phyloP scores from a whole-genome alignment of 495 filamentous ascomycete species.

The Aspergillus avenaceus region DNA sequence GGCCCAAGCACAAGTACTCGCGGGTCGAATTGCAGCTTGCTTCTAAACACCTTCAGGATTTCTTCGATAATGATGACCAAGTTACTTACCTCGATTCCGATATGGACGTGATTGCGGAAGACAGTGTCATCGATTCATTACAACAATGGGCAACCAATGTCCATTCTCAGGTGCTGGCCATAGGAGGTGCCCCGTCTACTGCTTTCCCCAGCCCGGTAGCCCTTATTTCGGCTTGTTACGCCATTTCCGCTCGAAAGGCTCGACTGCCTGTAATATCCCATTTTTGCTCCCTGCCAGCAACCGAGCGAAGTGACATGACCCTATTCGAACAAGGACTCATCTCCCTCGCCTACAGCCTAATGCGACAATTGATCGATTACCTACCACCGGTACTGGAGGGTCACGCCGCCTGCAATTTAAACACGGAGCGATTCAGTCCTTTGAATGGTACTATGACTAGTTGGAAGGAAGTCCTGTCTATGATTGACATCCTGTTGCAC shows the following conservation, averaged over 20 bases:
- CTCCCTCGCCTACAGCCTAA: conserved; percentile 43
- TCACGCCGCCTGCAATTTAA: conserved; percentile 34
- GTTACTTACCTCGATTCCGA: conserved; percentile 30
- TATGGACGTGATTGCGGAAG: conserved; percentile 27
- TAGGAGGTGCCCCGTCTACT: conserved; percentile 31
- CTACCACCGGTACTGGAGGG: conserved; percentile 39
- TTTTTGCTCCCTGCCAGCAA: conserved; percentile 34
- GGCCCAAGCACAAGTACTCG: conserved; percentile 36
- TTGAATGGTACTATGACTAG: conserved; percentile 34
- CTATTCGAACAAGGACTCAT: conserved; percentile 35
- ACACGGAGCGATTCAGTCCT: conserved; percentile 34
- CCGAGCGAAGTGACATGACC: conserved; percentile 22
- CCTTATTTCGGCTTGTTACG: conserved; percentile 37
- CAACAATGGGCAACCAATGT: conserved; percentile 36
- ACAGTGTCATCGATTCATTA: conserved; percentile 29
- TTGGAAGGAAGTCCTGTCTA: conserved; percentile 39
- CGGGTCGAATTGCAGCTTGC: conserved; percentile 39
- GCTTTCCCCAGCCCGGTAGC: conserved; percentile 28
- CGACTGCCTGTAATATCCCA: conserved; percentile 40
- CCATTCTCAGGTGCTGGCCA: conserved; percentile 35
- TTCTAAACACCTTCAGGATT: conserved; percentile 39
- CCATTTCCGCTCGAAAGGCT: conserved; percentile 28
- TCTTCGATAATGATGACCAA: conserved; percentile 40
- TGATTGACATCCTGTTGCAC: conserved; percentile 37
- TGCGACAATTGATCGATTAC: conserved; percentile 44